phyloP scores from a whole-genome alignment of 106 monocot species.

The Apostasia ramifera region DNA sequence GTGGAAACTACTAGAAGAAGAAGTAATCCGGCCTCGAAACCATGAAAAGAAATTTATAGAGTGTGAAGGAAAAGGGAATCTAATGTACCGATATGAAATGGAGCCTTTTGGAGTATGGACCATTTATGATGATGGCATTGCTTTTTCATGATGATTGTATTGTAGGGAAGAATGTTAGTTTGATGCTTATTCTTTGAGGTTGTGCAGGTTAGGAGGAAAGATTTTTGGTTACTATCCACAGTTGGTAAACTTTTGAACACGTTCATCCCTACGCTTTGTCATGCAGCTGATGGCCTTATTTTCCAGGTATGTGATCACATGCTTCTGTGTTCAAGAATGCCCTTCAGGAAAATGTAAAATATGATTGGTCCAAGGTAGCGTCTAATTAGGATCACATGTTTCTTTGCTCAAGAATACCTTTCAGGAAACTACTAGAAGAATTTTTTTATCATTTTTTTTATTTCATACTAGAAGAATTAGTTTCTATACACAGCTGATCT shows the following conservation, averaged over 20 bases:
- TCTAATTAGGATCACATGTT: too few relatives aligned
- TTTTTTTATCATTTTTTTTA: too few relatives aligned
- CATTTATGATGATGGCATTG: not conserved
- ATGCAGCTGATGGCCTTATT: conserved; percentile 95
- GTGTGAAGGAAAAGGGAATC: conserved; percentile 35
- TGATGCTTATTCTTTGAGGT: not conserved
- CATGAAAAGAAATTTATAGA: conserved; percentile 59
- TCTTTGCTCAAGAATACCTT: too few relatives aligned
- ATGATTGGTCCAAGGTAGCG: too few relatives aligned
- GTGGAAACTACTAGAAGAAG: conserved; percentile 93
- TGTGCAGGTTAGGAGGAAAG: conserved; percentile 87
- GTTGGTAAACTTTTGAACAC: conserved; percentile 66
- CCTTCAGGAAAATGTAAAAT: too few relatives aligned
- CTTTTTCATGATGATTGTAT: not conserved
- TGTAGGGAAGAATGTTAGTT: not conserved
- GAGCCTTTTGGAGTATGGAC: conserved; percentile 78
- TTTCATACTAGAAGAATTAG: too few relatives aligned
- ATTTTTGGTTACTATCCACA: conserved; percentile 86
- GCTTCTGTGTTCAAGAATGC: too few relatives aligned
- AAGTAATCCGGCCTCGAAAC: conserved; percentile 79
- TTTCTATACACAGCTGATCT: too few relatives aligned
- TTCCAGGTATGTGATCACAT: conserved; percentile 61
- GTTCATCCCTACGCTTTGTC: conserved; percentile 81
- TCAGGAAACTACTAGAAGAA: too few relatives aligned
- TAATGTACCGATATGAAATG: conserved; percentile 91